Percentiles rank a stretch among this genome's conserved stretches.
phyloP scores from a whole-genome alignment of 768 basidiomycete genomes.

The Lanmaoa rubissima region DNA sequence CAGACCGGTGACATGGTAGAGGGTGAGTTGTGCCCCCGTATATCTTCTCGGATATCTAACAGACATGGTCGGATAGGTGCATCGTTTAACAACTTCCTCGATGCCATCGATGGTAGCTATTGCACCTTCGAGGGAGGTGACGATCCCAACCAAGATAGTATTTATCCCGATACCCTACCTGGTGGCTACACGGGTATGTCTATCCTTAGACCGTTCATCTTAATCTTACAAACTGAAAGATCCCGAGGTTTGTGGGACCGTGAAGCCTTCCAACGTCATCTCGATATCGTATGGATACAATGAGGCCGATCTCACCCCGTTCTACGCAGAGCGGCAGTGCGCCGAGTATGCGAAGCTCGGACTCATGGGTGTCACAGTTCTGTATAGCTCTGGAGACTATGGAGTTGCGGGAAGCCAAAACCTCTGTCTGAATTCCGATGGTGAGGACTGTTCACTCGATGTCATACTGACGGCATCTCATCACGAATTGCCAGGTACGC shows the following conservation, averaged over 20 bases:
- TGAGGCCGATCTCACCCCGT: slow-evolving; percentile 23
- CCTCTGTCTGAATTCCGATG: slow-evolving; percentile 34
- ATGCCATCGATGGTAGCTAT: slow-evolving; percentile 37
- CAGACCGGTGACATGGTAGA: slow-evolving; percentile 31
- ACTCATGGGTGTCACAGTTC: neutral
- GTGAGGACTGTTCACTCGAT: slow-evolving; percentile 7
- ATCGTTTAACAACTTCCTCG: slow-evolving; percentile 40
- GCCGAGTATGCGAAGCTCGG: neutral
- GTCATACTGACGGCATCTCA: neutral
- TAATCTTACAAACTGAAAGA: slow-evolving; percentile 11
- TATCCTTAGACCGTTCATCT: too few species aligned
- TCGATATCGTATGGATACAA: neutral
- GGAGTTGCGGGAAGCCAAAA: slow-evolving; percentile 9
- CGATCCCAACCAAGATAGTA: slow-evolving; percentile 27
- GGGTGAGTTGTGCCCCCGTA: slow-evolving; percentile 12
- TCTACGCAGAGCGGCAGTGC: slow-evolving; percentile 28
- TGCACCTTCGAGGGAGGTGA: slow-evolving; percentile 39
- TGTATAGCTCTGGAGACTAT: neutral
- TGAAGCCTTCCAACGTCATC: neutral
- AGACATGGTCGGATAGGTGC: slow-evolving; percentile 16
- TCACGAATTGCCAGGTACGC: slow-evolving; percentile 3
- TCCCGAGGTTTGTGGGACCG: neutral
- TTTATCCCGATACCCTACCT: slow-evolving; percentile 24
- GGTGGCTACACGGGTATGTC: slow-evolving; percentile 21
- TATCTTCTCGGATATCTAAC: neutral